Base-by-base conservation (phyloP, 2,329 filamentous ascomycete genomes). In the Colletotrichum sp. region DNA sequence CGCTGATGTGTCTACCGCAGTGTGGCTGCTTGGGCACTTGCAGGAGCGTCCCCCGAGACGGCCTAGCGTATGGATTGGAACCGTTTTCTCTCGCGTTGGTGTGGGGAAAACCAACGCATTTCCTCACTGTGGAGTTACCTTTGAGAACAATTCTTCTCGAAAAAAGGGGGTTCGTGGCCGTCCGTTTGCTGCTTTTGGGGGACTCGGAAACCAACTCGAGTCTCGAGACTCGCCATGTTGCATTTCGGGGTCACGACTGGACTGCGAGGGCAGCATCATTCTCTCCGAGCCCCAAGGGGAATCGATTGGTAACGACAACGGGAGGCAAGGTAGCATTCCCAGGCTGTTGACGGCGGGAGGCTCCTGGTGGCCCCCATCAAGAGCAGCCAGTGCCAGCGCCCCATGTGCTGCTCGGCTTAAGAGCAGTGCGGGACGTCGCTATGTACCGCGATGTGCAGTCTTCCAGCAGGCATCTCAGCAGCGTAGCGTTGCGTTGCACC, bases 71-170 rank as follows among this genome's bases (percentile, higher is more conserved):
- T 71, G 44, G 67, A 24, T 65, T 52, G 28, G 59, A 68, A 68
- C 73, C 70, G 70, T 76, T 68, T 68, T 68, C 70, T 76, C 64
- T 76, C 34, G 34, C 73, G 57, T 60, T 49, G 32, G n/a, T 76
- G 73, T 76, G 64, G 73, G 59, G 64, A 73, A 68, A 76, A 68
- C 73, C 73, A 73, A 76, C 70, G 69, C 57, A 76, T 76, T 73
- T 73, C 55, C 69, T 72, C 44, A 64, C 63, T 68, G 70, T 73
- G 73, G 70, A 76, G 70, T 26, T 49, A 52, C 28, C 64, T 63
- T 30, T 73, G 30, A 16, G 7, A 49, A 21, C 18, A 39, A 5
- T 52, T 60, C 24, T 49, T 28, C 32, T 18, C 24, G 62, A 36
- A 60, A 72, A 75, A 72, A 75, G 62, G 68, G 68, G 72, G 52